Conservation (phyloP, 2,329 filamentous ascomycete genomes). For the Xylariomycetidae sp. region DNA sequence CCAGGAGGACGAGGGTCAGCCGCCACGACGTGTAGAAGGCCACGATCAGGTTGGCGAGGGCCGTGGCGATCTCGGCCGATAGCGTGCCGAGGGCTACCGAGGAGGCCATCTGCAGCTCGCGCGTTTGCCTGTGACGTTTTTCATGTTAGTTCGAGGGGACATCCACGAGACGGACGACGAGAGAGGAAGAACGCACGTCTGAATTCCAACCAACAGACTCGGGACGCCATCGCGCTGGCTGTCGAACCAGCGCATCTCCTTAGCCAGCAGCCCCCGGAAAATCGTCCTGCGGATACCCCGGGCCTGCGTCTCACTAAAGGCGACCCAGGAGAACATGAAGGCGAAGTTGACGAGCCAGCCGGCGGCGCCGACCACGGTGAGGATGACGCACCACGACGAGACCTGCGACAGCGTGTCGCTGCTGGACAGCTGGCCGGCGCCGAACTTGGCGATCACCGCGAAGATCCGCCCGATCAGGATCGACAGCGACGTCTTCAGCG, state of each 20-base stretch:
- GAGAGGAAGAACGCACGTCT: slow-evolving; percentile 52
- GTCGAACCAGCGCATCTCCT: slow-evolving; percentile 81
- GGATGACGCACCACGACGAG: slow-evolving; percentile 52
- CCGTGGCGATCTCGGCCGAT: slow-evolving; percentile 57
- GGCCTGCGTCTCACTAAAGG: slow-evolving; percentile 77
- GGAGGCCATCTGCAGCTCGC: slow-evolving; percentile 73
- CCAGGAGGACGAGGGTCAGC: slow-evolving; percentile 72
- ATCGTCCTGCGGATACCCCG: slow-evolving; percentile 55
- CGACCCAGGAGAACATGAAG: slow-evolving; percentile 66
- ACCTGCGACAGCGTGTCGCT: slow-evolving; percentile 49
- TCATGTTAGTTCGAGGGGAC: slow-evolving; percentile 14
- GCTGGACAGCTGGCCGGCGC: slow-evolving; percentile 43
- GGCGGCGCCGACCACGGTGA: slow-evolving; percentile 56
- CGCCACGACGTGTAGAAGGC: slow-evolving; percentile 80
- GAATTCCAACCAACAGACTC: slow-evolving; percentile 63
- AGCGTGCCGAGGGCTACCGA: slow-evolving; percentile 74
- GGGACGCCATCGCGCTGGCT: slow-evolving; percentile 62
- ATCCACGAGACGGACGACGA: background rate
- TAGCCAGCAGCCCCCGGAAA: slow-evolving; percentile 63
- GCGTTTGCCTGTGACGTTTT: slow-evolving; percentile 68
- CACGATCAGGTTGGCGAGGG: slow-evolving; percentile 59
- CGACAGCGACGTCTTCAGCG: slow-evolving; percentile 58
- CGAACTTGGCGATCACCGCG: slow-evolving; percentile 61
- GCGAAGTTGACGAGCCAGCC: slow-evolving; percentile 62
- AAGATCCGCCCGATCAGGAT: slow-evolving; percentile 72